Base-by-base conservation (phyloP, 441 rosid species). In the Populus hybrid region DNA sequence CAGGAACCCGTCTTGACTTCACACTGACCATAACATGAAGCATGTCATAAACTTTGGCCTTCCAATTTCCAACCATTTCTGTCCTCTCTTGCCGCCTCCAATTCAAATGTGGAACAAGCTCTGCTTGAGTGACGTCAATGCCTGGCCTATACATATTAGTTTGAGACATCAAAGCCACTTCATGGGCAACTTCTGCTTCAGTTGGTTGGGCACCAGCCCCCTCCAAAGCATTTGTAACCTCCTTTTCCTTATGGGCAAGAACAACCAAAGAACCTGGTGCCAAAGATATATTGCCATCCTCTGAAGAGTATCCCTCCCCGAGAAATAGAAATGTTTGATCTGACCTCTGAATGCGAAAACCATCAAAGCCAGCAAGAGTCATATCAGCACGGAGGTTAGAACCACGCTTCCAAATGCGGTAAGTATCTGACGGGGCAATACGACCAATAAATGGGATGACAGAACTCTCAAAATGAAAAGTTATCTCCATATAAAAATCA, bases 101-200 rank as follows among this genome's bases (percentile, higher is more conserved):
- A 78, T 92, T 96, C 78, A 90, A 78, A 81, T 93, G 98, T 56
- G 99, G 88, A 83, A 94, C 84, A 73, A 96, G 92, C 81, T 93
- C 98, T 71, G 99, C 98, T 76, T 96, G 98, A 71, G 98, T 94
- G 45, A 96, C 99, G 85, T 96, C 98, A 64, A 94, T 94, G 36
- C 99, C 98, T n/a, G 99, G 99, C 82, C 99, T 90, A 81, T 94
- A 96, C 98, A 94, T 96, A 71, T 94, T 94, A 77, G 99, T 94
- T 86, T 94, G 96, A 71, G 99, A 96, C 99, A 96, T 94, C 82
- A 91, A 81, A 69, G 94, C 87, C 76, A 96, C 99, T 84, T 96
- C 99, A 83, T 92, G 92, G 79, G 98, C 92, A 82, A 94, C 98
- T 85, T 96, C 99, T 40, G 98, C 87, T 79, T 96, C 98, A 10